phyloP scores from a whole-genome alignment of 2,329 filamentous ascomycete genomes.

The Polychaeton citri region DNA sequence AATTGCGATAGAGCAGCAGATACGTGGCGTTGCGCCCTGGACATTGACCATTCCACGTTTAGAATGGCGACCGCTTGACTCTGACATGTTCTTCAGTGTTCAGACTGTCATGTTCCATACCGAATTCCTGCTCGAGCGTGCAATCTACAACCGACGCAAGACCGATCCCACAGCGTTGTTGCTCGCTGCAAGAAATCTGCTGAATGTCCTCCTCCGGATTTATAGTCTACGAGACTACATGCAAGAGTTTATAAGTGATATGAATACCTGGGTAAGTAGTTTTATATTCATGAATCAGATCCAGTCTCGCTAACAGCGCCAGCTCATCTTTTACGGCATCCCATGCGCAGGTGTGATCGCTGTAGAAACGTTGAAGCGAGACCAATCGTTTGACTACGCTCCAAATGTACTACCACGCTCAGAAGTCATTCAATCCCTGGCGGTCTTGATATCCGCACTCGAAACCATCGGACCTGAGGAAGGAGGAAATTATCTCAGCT shows the following conservation, averaged over 20 bases:
- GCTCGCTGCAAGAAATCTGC: conserved; percentile 23
- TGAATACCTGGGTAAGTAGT: not conserved
- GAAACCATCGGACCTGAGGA: conserved; percentile 25
- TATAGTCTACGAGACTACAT: conserved; percentile 27
- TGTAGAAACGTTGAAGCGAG: conserved; percentile 30
- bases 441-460: conserved; percentile 31
- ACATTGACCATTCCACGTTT: not conserved
- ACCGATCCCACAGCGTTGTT: conserved; percentile 23
- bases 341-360: conserved; percentile 30
- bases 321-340: conserved; percentile 25
- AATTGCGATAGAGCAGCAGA: not conserved
- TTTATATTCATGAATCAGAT: too few species aligned
- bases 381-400: conserved; percentile 19
- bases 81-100: conserved; percentile 25
- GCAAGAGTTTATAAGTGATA: conserved; percentile 13
- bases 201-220: conserved; percentile 24
- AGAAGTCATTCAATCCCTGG: conserved; percentile 31
- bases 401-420: conserved; percentile 26
- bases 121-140: conserved; percentile 44
- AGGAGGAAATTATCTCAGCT: conserved; percentile 24
- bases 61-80: not conserved
- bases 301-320: not conserved
- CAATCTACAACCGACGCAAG: conserved; percentile 35
- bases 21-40: not conserved
- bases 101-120: conserved; percentile 35